Evolutionary conservation across 495 filamentous ascomycete species (phyloP), one percentile per base, ranked within the genome.

Genomic region (Hypoxylon intermedium): DNA sequence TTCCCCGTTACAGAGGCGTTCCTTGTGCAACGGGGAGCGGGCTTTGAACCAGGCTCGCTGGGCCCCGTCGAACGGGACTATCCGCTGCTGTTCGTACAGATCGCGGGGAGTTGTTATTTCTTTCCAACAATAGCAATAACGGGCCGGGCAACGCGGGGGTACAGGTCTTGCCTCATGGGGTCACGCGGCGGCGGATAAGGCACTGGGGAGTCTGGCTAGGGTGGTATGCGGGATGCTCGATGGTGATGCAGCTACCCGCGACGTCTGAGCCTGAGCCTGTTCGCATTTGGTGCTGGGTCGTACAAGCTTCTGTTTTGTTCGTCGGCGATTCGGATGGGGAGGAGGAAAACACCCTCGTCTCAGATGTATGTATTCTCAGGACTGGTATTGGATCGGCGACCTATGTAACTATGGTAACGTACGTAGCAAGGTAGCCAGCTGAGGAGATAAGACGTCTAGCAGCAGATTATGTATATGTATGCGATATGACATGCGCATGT

Each of bases 141-240:
- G 61, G 64, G 54, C 54, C 65, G 68, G 62, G 68, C 64, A 60
- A 54, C 63, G 62, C 62, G 68, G 68, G 67, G 68, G 63, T 24
- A 61, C 62, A 69, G 56, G 56, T 47, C 53, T 71, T 46, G 55
- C 65, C 66, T 73, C 68, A 70, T 67, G 63, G 68, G 66, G 76
- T 77, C 75, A 77, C 71, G 72, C 74, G 74, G 67, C 69, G 72
- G 71, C 75, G 76, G 76, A 74, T 77, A 74, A 71, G 65, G 76
- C 73, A 76, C 76, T 67, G 68, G 53, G 68, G 66, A 30, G 68
- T 71, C 50, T 71, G 68, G 56, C 68, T 67, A 33, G 68, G 68
- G 52, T 71, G 66, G 49, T 71, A 71, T 71, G 68, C 65, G 68
- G 68, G 68, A 71, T 71, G 68, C 55, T 71, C 65, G 68, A 71